Percentiles rank a stretch among this genome's conserved stretches.
Conservation (phyloP, 2,329 filamentous ascomycete species). For the Pseudogymnoascus sp. region DNA sequence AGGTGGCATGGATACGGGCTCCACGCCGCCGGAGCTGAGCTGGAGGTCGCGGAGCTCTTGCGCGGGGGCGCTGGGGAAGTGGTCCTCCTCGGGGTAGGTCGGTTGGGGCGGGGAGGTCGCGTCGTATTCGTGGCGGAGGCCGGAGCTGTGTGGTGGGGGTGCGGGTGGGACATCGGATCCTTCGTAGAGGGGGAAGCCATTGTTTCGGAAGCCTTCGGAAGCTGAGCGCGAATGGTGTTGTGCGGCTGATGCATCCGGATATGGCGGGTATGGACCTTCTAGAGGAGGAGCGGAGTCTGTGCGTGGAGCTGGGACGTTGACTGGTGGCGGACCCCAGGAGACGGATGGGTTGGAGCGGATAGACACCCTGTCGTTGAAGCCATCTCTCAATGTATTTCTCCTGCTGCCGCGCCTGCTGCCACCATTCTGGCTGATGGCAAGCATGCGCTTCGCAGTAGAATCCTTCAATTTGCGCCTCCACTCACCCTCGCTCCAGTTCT, state of each 20-base stretch:
- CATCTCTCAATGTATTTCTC: constrained; percentile 46
- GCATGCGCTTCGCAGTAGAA: constrained; percentile 71
- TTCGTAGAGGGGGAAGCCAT: constrained; percentile 18
- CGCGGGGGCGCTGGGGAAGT: constrained; percentile 36
- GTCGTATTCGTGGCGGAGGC: background rate
- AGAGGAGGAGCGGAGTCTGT: constrained; percentile 43
- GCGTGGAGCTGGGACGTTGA: constrained; percentile 24
- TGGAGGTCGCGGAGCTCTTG: constrained; percentile 48
- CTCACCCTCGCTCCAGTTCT: constrained; percentile 72
- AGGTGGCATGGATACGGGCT: constrained; percentile 70
- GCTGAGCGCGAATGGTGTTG: constrained; percentile 20
- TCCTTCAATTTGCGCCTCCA: constrained; percentile 90
- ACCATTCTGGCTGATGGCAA: constrained; percentile 42
- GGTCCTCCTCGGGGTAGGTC: constrained; percentile 37
- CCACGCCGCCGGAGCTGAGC: constrained; percentile 45
- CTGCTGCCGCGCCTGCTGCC: constrained; percentile 46
- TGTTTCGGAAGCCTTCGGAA: constrained; percentile 24
- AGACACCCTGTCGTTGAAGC: constrained; percentile 46
- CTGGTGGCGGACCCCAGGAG: constrained; percentile 20
- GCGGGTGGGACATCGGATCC: constrained; percentile 20
- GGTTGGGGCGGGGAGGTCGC: background rate
- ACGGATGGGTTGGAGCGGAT: constrained; percentile 43
- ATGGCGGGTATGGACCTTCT: background rate
- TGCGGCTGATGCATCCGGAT: background rate
- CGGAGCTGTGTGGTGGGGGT: constrained; percentile 21